Evolutionary conservation across 2,329 filamentous ascomycete species (phyloP), one percentile per base, ranked within the genome.

Genomic region (Trichoderma sp.): DNA sequence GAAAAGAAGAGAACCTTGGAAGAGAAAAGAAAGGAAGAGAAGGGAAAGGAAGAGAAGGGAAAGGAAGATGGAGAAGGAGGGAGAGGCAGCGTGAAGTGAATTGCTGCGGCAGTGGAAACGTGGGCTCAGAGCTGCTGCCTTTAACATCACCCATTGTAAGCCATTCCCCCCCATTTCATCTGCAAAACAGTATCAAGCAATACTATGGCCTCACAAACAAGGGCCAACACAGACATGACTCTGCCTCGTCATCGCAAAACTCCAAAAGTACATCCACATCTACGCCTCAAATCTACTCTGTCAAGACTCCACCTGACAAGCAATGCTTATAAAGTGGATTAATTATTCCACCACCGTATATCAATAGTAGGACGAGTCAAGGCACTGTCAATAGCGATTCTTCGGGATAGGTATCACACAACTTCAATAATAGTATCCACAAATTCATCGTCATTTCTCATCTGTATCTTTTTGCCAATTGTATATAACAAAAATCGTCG

Each of bases 251-350:
- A 20, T 50, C n/a, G 3, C 17, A 20, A 50, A 50, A 20, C n/a
- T 20, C 43, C 43, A 20, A 43, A 43, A 43, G 39, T 50, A 20
- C 17, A 63, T 64, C n/a, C 17, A 64, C n/a, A 43, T 43, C 13
- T n/a, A 47, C 47, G 39, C n/a, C 20, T 66, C 12, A 15, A 28
- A 28, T 17, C 8, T 17, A n/a, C 30, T 66, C 28, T 7, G 13
- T 55, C 7, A 32, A 12, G 3, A 13, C 43, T 20, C 63, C 63
- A 53, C 63, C 47, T 3, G 28, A 36, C 47, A 26, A 26, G 8
- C 47, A 55, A 66, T 23, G 63, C 30, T 66, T 66, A 66, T 55
- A 66, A 55, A 55, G 47, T 36, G 63, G 63, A 32, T 13, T 66
- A 32, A 13, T 7, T n/a, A n/a, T n/a, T n/a, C n/a, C n/a, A n/a